Evolutionary conservation across 352 stramenopile genomes (phyloP), one percentile per base, ranked within the genome.

Genomic region (Phytophthora vignae): DNA sequence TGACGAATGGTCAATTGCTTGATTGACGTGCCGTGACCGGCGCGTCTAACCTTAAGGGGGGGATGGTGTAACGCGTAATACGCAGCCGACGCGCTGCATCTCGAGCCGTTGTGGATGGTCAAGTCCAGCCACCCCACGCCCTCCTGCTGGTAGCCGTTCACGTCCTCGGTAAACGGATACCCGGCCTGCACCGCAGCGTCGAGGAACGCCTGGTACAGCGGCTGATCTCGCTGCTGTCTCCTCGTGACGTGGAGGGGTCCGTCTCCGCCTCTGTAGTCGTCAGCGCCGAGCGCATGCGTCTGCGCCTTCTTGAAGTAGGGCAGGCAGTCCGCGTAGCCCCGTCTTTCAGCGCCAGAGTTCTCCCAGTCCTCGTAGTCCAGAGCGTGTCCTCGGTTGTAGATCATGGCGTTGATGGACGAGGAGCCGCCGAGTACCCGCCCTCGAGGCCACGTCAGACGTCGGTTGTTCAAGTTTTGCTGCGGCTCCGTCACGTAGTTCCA

Each of bases 381-480:
- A 31, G 86, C 85, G 69, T 96, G 84, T 0, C 90, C 90, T 27
- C 89, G 88, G 59, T 91, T 93, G 78, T 96, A 96, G 21, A 96
- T 87, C 90, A 96, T 96, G 10, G 88, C 89, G 44, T 96, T 96
- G 44, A 96, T 79, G n/a, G 85, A 96, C 17, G 88, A 96, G 15
- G 88, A 97, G 12, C 90, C 90, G 15, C 90, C 90, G 29, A 97
- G 79, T 25, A 97, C 90, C 55, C 90, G 85, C 49, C 90, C 90
- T 11, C 90, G 81, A 6, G 90, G 90, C 88, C 90, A 95, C 12
- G 88, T 81, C 42, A 97, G 71, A 8, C 83, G 83, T 15, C 88
- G 85, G 64, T 86, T 88, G 62, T 95, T 76, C 17, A 97, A 69
- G 61, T 94, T 63, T 40, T 83, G 79, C 65, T 97, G 89, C 25